Evolutionary conservation across 305 asterid species (phyloP).

Genomic region (Plantago lanceolata): DNA sequence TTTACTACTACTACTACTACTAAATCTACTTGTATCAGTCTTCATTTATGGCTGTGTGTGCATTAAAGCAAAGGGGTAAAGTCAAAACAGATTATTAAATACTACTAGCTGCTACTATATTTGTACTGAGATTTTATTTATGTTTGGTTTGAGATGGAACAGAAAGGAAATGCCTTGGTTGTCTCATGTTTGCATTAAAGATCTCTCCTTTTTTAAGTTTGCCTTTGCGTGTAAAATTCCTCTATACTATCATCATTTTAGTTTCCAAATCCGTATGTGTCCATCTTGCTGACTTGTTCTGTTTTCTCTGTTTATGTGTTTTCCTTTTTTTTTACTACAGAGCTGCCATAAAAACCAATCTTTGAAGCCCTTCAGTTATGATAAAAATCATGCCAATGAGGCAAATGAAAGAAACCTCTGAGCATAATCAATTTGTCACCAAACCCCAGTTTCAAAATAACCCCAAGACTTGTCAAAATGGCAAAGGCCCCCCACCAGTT

Average conservation of each 20-base stretch:
- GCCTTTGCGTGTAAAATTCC: conserved; percentile 50
- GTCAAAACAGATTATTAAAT: conserved; percentile 33
- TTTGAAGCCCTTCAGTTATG: conserved; percentile 25
- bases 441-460: conserved; percentile 54
- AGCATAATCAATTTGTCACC: conserved; percentile 52
- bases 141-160: conserved; percentile 39
- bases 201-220: conserved; percentile 33
- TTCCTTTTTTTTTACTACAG: conserved; percentile 64
- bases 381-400: conserved; percentile 67
- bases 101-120: too few species aligned
- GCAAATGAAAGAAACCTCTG: conserved; percentile 73
- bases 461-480: conserved; percentile 50
- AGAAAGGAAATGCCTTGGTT: conserved; percentile 36
- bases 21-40: conserved; percentile 14
- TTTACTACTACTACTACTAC: too few species aligned
- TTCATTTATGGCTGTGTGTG: conserved; percentile 33
- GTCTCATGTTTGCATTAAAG: conserved; percentile 30
- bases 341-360: conserved; percentile 31
- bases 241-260: conserved; percentile 27
- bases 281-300: conserved; percentile 48
- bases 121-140: conserved; percentile 27
- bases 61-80: conserved; percentile 20
- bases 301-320: conserved; percentile 38
- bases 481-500: conserved; percentile 52
- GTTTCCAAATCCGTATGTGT: conserved; percentile 35